Evolutionary conservation across 441 rosid genomes (phyloP).

Genomic region (Eutrema salsugineum): DNA sequence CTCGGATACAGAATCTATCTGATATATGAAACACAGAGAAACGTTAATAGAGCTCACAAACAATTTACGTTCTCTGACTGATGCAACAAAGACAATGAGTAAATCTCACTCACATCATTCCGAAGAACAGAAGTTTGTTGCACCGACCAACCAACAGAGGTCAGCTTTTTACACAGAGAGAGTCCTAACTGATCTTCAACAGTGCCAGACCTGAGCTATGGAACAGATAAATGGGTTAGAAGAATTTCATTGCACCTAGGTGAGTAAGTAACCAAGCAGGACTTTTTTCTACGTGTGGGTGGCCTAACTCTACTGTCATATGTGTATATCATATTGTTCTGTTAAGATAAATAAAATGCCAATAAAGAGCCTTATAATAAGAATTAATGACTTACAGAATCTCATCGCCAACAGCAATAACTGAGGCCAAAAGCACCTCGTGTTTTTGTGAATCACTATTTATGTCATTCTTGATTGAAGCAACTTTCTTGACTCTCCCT

Average conservation of each 20-base stretch:
- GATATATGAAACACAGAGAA: constrained; percentile 31
- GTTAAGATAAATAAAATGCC: not conserved
- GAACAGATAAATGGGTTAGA: constrained; percentile 52
- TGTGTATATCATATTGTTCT: not conserved
- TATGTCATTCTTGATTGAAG: constrained; percentile 38
- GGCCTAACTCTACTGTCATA: constrained; percentile 5
- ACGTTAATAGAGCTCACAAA: not conserved
- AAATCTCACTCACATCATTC: constrained; percentile 71
- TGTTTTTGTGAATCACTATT: constrained; percentile 39
- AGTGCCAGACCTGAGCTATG: constrained; percentile 99
- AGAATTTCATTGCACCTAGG: constrained; percentile 21
- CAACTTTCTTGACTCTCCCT: constrained; percentile 71
- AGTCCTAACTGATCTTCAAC: constrained; percentile 88
- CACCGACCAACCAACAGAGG: constrained; percentile 80
- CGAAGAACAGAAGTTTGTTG: constrained; percentile 57
- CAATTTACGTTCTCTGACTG: not conserved
- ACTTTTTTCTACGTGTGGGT: not conserved
- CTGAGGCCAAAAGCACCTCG: constrained; percentile 60
- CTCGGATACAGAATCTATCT: constrained; percentile 97
- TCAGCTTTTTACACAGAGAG: constrained; percentile 70
- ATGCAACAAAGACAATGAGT: constrained; percentile 2
- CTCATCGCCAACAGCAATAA: constrained; percentile 93
- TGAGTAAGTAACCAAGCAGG: constrained; percentile 1
- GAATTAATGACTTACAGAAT: constrained; percentile 74
- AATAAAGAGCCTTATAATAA: not conserved